Base-by-base conservation (phyloP, 345 rosid species). In the Eucalyptus tenuipes region DNA sequence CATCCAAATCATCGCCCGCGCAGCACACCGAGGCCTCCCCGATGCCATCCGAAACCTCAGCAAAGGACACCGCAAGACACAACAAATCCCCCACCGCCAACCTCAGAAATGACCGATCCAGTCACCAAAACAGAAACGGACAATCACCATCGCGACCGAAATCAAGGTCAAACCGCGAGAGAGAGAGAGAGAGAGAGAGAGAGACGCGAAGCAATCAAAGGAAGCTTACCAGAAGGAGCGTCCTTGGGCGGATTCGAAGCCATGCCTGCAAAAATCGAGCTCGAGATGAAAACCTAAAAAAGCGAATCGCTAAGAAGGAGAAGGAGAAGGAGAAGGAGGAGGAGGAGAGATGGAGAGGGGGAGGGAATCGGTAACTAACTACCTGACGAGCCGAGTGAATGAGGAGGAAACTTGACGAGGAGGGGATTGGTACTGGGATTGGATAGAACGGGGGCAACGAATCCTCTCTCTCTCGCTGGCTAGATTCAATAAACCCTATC, bases 211-310 rank as follows among this genome's bases (percentile, higher is more conserved):
- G 20, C 31, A 20, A 37, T 59, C 66, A 17, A 45, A 42, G 2
- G 33, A 22, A 85, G 64, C 89, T 88, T 86, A 95, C 98, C 98
- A 86, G 96, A 88, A 87, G 95, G 92, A 91, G 90, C 92, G 49
- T 89, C 95, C 92, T 94, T 93, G 91, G 92, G 91, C 59, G 94
- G 89, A 92, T 91, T 89, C 50, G 96, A 93, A 88, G 98, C 95
- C 98, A 96, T 96, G 87, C 86, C 88, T 87, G 86, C 88, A 85
- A 75, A 79, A 20, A 64, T 75, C 82, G 47, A 88, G 52, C 80
- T 29, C 20, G 57, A 47, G n/a, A 55, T 27, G 59, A 13, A 8
- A 20, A 85, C 49, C 42, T 48, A 25, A 25, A 47, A 7, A 10
- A 71, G 7, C 82, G 82, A 37, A 75, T 37, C 82, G 82, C 45